Evolutionary conservation across 306 rosid genomes (phyloP), one percentile per base, ranked within the genome.

Genomic region (Pueraria montana): DNA sequence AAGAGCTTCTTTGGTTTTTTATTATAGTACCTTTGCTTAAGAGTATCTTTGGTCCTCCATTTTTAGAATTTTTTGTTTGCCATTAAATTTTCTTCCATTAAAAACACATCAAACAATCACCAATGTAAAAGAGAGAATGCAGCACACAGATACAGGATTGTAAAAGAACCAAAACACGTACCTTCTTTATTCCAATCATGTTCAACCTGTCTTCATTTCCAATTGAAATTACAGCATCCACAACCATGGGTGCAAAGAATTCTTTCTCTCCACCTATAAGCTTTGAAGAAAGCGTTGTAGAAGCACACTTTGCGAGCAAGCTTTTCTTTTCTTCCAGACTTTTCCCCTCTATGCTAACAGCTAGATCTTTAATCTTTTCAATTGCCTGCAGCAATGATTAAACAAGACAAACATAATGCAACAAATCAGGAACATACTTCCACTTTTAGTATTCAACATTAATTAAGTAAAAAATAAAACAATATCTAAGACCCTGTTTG

Each of bases 111-210:
- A 21, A 0, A 18, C 53, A 58, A 34, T 70, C 46, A 46, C 83
- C 66, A 71, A 61, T 3, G 53, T 2, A 40, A 72, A 34, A 8
- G 82, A 49, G 63, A 82, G 52, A 40, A 53, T 18, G 24, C 13
- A 14, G 62, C 36, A 30, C 23, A 18, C 9, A 38, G 72, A 59
- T 38, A 64, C 49, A 59, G 17, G 23, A 32, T 76, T 16, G 53
- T 2, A 70, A 69, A 43, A 27, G 16, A 52, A 76, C 27, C 20
- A 1, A 62, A 6, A 45, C 34, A n/a, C 4, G 16, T 82, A 92
- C 99, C 99, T 96, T 96, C 91, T 96, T 94, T 72, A 96, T 92
- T 61, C 99, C 99, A 84, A 96, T 96, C 99, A 96, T 96, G 85
- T 89, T 96, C 65, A 96, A 87, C 79, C 99, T 94, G 80, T 96